Evolutionary conservation across 2,329 filamentous ascomycete genomes (phyloP).

Genomic region (Phaeosphaeria sp.): DNA sequence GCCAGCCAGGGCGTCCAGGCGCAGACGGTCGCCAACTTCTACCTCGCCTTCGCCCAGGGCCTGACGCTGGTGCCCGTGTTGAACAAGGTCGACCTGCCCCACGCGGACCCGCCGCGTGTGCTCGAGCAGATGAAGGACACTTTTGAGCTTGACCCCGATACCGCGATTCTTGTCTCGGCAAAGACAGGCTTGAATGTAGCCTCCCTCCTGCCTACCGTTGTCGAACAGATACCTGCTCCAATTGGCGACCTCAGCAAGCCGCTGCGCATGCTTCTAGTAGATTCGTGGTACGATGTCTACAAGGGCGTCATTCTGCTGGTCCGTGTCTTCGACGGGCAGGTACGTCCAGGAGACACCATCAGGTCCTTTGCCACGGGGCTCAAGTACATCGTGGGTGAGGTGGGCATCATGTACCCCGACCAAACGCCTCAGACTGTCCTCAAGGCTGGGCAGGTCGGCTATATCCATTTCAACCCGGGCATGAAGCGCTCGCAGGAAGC

Average conservation of each 20-base stretch:
- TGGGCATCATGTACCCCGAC: conserved; percentile 93
- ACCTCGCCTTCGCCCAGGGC: conserved; percentile 92
- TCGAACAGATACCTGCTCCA: conserved; percentile 84
- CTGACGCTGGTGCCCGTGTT: conserved; percentile 87
- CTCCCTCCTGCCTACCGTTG: conserved; percentile 81
- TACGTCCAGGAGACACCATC: conserved; percentile 84
- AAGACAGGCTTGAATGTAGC: conserved; percentile 92
- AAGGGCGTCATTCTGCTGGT: conserved; percentile 92
- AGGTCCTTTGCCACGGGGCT: conserved; percentile 85
- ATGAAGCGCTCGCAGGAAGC: conserved; percentile 98
- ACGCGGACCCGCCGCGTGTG: conserved; percentile 85
- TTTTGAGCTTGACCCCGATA: conserved; percentile 84
- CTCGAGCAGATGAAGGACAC: conserved; percentile 84
- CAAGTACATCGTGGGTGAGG: conserved; percentile 93
- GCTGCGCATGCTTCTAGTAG: conserved; percentile 84
- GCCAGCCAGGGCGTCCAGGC: conserved; percentile 96
- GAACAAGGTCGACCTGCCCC: conserved; percentile 94
- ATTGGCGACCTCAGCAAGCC: conserved; percentile 75
- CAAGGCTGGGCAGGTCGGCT: conserved; percentile 92
- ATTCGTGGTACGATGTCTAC: conserved; percentile 98
- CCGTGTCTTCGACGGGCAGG: conserved; percentile 84
- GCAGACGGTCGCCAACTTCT: conserved; percentile 98
- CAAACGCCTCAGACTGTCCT: conserved; percentile 81
- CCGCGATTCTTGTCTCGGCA: conserved; percentile 81
- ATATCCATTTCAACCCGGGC: conserved; percentile 95